phyloP scores from a whole-genome alignment of 202 grass and related monocot species.

The Panicum virgatum region DNA sequence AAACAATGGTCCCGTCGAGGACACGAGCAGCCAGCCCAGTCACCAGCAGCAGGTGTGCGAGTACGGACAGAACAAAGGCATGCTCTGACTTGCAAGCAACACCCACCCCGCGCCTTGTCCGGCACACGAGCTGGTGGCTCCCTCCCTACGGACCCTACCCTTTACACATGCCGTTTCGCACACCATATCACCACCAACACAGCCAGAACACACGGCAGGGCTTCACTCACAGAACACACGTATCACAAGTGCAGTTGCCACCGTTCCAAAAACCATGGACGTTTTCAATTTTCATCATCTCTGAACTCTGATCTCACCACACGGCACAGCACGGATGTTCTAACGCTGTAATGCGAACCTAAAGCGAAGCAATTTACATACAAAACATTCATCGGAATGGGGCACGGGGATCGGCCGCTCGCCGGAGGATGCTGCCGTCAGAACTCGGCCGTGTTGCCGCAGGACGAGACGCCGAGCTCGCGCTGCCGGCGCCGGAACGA shows the following conservation, averaged over 20 bases:
- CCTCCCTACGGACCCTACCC: no score
- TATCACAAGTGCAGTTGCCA: not conserved
- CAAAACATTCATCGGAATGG: slow-evolving; percentile 4
- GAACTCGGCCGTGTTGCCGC: slow-evolving; percentile 65
- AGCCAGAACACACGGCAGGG: not conserved
- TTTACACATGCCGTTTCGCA: not conserved
- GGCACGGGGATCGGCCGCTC: not conserved
- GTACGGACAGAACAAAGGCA: slow-evolving; percentile 34
- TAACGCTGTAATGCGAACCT: slow-evolving; percentile 28
- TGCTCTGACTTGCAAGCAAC: slow-evolving; percentile 55
- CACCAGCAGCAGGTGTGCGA: not conserved
- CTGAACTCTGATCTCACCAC: not conserved
- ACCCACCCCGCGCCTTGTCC: slow-evolving; percentile 33
- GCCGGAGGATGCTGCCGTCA: not conserved
- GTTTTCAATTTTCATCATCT: not conserved
- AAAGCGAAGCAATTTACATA: slow-evolving; percentile 38
- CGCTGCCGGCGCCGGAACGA: slow-evolving; percentile 63
- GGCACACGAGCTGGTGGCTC: slow-evolving; percentile 6
- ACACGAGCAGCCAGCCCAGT: not conserved
- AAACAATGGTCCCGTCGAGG: slow-evolving; percentile 17
- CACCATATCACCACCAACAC: not conserved
- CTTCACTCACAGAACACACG: not conserved
- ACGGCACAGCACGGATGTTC: not conserved
- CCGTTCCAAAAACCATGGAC: not conserved
- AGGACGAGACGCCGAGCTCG: slow-evolving; percentile 38